Conservation (phyloP, 2,329 filamentous ascomycete genomes). For the Ilyonectria mors-panacis region DNA sequence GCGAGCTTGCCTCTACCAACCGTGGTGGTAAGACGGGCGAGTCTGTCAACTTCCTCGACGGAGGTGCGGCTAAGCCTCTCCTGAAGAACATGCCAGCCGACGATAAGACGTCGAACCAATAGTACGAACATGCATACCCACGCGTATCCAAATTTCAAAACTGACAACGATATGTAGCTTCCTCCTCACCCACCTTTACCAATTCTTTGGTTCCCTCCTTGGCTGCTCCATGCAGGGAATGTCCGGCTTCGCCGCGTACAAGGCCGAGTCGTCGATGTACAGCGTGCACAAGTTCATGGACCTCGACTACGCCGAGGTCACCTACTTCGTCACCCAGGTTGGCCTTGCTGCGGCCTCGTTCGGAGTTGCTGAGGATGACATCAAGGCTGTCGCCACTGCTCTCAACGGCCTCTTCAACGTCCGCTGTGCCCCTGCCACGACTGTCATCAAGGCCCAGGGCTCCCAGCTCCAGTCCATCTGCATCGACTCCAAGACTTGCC, state of each 20-base stretch:
- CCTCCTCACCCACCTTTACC: constrained; percentile 73
- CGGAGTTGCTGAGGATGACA: constrained; percentile 69
- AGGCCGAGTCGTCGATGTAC: constrained; percentile 63
- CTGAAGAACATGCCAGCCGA: constrained; percentile 70
- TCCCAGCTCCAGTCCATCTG: constrained; percentile 70
- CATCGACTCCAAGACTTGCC: constrained; percentile 63
- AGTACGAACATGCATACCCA: constrained; percentile 56
- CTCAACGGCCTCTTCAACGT: constrained; percentile 67
- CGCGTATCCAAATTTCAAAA: neutral
- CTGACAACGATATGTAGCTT: constrained; percentile 53
- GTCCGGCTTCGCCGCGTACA: constrained; percentile 65
- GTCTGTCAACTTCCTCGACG: constrained; percentile 73
- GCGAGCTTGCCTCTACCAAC: constrained; percentile 68
- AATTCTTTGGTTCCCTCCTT: constrained; percentile 72
- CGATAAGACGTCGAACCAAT: constrained; percentile 66
- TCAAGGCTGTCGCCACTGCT: constrained; percentile 62
- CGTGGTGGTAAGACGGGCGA: constrained; percentile 59
- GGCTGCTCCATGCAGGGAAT: constrained; percentile 68
- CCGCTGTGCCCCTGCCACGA: constrained; percentile 63
- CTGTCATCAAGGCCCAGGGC: constrained; percentile 61
- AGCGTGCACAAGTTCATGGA: constrained; percentile 73
- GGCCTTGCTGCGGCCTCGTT: constrained; percentile 70
- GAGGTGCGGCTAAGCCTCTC: constrained; percentile 69
- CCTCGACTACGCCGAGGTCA: constrained; percentile 64
- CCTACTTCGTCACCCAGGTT: constrained; percentile 74